Conservation (phyloP, 306 rosid genomes). For the Sicyos baderoa region DNA sequence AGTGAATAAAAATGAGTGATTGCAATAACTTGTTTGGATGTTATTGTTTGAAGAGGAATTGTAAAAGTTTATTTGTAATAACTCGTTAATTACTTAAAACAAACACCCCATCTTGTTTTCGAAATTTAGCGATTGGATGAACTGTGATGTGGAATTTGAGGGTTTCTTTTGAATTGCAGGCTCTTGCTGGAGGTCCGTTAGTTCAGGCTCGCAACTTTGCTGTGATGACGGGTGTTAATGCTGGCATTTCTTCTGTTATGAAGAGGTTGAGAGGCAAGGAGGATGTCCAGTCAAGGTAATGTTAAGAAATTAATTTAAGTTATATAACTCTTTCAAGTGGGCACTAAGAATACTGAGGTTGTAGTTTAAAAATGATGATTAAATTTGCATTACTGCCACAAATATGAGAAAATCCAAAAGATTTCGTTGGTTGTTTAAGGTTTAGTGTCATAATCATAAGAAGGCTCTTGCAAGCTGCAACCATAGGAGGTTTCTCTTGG, state of each 20-base stretch:
- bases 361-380: not conserved
- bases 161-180: conserved; percentile 30
- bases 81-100: too few relatives aligned
- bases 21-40: too few relatives aligned
- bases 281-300: conserved; percentile 83
- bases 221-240: conserved; percentile 94
- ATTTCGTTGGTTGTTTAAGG: not conserved
- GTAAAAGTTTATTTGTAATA: too few relatives aligned
- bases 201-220: conserved; percentile 95
- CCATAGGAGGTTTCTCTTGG: not conserved
- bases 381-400: not conserved
- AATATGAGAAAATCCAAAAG: not conserved
- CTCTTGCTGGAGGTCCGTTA: conserved; percentile 84
- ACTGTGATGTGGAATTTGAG: not conserved
- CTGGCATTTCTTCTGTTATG: conserved; percentile 86
- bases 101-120: not conserved
- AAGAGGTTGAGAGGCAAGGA: conserved; percentile 92
- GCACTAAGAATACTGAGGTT: not conserved
- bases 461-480: not conserved
- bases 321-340: not conserved
- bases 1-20: too few relatives aligned
- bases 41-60: too few relatives aligned
- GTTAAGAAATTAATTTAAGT: not conserved
- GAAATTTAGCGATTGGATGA: not conserved
- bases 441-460: conserved; percentile 6